Conservation (phyloP, 2,329 filamentous ascomycete species). For the Tolypocladium tundrense region DNA sequence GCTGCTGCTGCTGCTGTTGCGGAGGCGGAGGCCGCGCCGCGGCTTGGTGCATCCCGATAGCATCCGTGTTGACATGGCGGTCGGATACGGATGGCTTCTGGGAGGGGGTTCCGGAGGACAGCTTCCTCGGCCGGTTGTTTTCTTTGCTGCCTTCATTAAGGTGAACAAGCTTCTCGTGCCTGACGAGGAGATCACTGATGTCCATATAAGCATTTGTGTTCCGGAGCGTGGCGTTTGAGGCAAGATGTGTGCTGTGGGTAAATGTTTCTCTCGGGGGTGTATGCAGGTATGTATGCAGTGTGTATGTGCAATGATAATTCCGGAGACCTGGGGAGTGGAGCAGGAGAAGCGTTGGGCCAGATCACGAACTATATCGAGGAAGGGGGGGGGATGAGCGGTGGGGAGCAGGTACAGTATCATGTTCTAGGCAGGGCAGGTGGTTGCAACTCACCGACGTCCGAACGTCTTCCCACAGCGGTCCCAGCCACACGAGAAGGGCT, state of each 20-base stretch:
- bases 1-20: conserved; percentile 5
- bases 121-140: conserved; percentile 37
- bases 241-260: background rate
- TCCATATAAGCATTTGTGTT: conserved; percentile 42
- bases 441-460: conserved; percentile 44
- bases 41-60: conserved; percentile 29
- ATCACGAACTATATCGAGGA: background rate
- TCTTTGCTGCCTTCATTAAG: conserved; percentile 50
- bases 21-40: conserved; percentile 11
- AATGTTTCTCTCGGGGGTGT: background rate
- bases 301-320: background rate
- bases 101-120: conserved; percentile 34
- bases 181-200: conserved; percentile 52
- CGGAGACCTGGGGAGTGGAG: background rate
- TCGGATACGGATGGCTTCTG: conserved; percentile 38
- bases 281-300: background rate
- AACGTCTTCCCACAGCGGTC: conserved; percentile 52
- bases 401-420: background rate
- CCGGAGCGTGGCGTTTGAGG: background rate
- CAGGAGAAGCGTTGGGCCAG: background rate
- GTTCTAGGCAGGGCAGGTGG: background rate
- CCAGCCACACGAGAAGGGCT: conserved; percentile 51
- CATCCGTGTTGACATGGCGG: conserved; percentile 34
- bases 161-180: conserved; percentile 55
- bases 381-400: background rate